Conservation (phyloP, 495 filamentous ascomycete genomes). For the Corynascus novoguineensis region DNA sequence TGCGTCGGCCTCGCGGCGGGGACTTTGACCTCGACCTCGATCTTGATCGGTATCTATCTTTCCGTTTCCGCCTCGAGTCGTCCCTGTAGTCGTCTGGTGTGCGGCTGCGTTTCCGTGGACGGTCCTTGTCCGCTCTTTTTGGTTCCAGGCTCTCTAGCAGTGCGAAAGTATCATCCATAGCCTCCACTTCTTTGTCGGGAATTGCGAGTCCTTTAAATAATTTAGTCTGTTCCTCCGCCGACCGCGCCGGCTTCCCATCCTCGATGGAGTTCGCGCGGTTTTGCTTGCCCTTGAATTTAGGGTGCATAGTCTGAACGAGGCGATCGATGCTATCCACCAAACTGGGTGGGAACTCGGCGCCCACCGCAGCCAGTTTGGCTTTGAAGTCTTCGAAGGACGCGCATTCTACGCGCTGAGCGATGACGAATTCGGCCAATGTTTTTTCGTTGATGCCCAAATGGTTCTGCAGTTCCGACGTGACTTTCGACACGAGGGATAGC, state of each 20-base stretch:
- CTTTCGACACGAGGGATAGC: conserved; percentile 88
- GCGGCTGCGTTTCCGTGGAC: conserved; percentile 61
- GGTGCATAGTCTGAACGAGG: conserved; percentile 82
- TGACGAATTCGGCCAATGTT: conserved; percentile 91
- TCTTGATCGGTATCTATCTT: conserved; percentile 42
- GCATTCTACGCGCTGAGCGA: conserved; percentile 80
- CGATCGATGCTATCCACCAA: conserved; percentile 88
- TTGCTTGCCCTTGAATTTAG: conserved; percentile 60
- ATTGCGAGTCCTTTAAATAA: conserved; percentile 87
- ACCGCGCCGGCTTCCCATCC: conserved; percentile 36
- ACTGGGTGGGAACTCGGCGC: conserved; percentile 85
- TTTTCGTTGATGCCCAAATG: conserved; percentile 91
- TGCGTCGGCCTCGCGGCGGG: conserved; percentile 42
- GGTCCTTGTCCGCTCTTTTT: conserved; percentile 46
- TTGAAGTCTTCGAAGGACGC: conserved; percentile 60
- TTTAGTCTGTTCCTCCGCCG: conserved; percentile 59
- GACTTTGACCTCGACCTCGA: conserved; percentile 54
- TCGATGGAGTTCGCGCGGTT: conserved; percentile 37
- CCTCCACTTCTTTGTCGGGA: conserved; percentile 67
- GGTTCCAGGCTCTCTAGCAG: conserved; percentile 80
- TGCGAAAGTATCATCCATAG: conserved; percentile 90
- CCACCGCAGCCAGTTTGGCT: conserved; percentile 59
- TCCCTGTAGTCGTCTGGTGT: conserved; percentile 58
- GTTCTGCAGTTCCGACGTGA: conserved; percentile 90
- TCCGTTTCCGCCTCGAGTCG: conserved; percentile 43